Evolutionary conservation across 2,329 filamentous ascomycete genomes (phyloP), one percentile per base, ranked within the genome.

Genomic region (Amylocarpus encephaloides): DNA sequence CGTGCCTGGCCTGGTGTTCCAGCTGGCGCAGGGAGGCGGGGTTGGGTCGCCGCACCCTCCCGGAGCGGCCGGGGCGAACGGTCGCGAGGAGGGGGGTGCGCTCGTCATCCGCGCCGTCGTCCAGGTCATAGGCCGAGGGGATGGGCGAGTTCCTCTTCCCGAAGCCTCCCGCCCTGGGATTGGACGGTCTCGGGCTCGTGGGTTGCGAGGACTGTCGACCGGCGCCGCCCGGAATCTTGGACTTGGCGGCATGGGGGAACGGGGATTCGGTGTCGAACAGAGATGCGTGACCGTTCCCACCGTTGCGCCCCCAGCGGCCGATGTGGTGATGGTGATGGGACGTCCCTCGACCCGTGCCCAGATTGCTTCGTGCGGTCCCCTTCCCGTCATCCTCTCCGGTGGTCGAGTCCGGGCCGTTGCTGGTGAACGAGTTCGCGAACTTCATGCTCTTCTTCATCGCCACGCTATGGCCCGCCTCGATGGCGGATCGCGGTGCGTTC

Each of bases 401-500:
- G 32, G 57, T 52, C 5, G 54, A 51, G n/a, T 66, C 64, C 15
- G 74, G 70, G 54, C 72, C 75, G 55, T 79, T 80, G 56, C 77
- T 82, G 83, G 67, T 88, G 88, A 46, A 63, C 1, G 85, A 82
- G 67, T 88, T 92, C 51, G 88, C 86, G 64, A 97, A 97, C 64
- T 96, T 97, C 89, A 95, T 96, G 69, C 86, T 94, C 72, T 88
- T 90, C 71, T 94, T 96, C 59, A 85, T 80, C 7, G 79, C 78
- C 15, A 86, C 74, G 45, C 77, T 76, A 50, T 81, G 79, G 47
- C 77, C 73, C 42, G 73, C 76, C 51, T 90, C 86, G 61, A 88
- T 72, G 26, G 89, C 84, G n/a, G 79, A 80, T 64, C 64, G 49
- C 64, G 66, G 46, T 62, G 70, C 65, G 48, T 60, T 62, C 48